These are phyloP conservation scores for Psophocarpus tetragonolobus DNA, from an alignment of 306 rosid species.

Conservation along the genomic window DNA sequence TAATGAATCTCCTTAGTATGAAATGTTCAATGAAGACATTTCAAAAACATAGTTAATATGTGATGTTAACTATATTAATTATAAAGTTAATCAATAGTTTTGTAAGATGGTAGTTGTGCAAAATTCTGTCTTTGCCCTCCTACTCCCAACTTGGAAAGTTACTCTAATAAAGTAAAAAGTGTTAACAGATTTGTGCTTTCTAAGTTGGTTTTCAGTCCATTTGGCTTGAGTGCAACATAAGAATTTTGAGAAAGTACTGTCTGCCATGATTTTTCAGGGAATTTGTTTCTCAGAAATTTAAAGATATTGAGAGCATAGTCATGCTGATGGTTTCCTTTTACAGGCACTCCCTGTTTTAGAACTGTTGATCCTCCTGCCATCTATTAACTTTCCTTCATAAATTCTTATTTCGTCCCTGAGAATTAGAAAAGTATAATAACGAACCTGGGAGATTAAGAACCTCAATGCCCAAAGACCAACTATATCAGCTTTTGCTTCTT, in stretches of 20 bases:
- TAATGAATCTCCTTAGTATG: neutral
- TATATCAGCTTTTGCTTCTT: slow-evolving; percentile 98
- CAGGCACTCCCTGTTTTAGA: neutral
- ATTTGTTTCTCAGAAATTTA: slow-evolving; percentile 13
- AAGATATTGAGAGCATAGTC: neutral
- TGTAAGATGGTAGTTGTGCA: neutral
- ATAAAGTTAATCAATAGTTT: neutral
- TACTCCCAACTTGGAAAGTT: neutral
- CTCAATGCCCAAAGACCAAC: slow-evolving; percentile 95
- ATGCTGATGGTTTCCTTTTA: slow-evolving; percentile 2
- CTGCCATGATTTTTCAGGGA: neutral
- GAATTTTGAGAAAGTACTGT: neutral
- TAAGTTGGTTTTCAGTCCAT: slow-evolving; percentile 1
- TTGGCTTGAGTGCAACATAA: neutral
- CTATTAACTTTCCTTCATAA: neutral
- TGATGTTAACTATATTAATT: neutral
- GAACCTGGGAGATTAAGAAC: slow-evolving; percentile 73
- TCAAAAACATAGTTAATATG: neutral
- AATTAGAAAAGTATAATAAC: slow-evolving; percentile 1
- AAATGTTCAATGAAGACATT: slow-evolving; percentile 12
- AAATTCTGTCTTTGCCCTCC: neutral
- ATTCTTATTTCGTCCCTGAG: neutral
- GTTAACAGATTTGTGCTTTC: neutral
- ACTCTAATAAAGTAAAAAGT: neutral
- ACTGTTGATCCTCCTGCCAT: neutral